Evolutionary conservation across 208 protist species (phyloP), one percentile per base, ranked within the genome.

Genomic region (Spongospora subterranea): DNA sequence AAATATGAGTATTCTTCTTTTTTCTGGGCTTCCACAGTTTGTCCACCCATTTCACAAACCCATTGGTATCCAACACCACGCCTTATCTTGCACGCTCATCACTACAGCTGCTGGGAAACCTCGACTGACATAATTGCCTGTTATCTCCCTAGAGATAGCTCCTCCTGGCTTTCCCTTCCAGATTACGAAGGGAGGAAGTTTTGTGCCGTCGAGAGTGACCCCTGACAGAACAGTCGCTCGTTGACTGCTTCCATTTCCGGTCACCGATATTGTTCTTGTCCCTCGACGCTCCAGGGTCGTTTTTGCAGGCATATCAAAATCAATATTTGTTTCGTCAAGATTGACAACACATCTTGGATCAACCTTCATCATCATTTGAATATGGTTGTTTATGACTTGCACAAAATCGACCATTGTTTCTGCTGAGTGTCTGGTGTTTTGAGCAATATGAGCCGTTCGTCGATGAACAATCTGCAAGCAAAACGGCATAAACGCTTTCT

Each of bases 191-290:
- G 35, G 17, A 6, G 71, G 71, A 82, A 82, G 71, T 35, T 82
- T 82, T n/a, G 6, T 43, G 71, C 71, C 71, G 17, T 6, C 17
- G 6, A 82, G n/a, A 6, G 71, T 82, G 40, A 82, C 71, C 71
- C 71, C 71, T n/a, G 35, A n/a, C 71, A 82, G 40, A 45, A n/a
- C 71, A n/a, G 71, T 82, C 17, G 71, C 71, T 40, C 71, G 71
- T n/a, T 17, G 11, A n/a, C 17, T 40, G 71, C 17, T 40, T 6
- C 71, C 71, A n/a, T 82, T 82, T 43, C 71, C 71, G 40, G 71
- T 43, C 35, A 82, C 40, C 6, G n/a, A 6, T 20, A 82, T 43
- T 6, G 71, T 82, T 43, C 71, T 6, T 35, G 11, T 6, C 6
- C 71, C 71, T 40, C 71, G 71, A 35, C 71, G 71, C 6, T 6